Evolutionary conservation across 306 rosid genomes (phyloP).

Genomic region (Lathyrus aphaca): DNA sequence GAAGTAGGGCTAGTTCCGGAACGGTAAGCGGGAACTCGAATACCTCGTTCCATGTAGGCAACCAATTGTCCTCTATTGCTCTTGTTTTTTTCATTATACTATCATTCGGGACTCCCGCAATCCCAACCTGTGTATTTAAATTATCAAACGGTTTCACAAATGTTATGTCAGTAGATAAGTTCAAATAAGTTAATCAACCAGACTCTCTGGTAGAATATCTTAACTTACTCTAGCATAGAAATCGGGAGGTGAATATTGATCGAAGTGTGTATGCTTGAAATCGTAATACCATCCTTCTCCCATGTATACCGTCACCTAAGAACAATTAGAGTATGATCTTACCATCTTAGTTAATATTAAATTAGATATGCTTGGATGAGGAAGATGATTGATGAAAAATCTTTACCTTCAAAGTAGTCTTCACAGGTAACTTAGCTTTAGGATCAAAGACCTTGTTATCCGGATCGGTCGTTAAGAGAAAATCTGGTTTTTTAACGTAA

Average conservation of each 20-base stretch:
- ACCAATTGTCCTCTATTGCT: constrained; percentile 87
- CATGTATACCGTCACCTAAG: constrained; percentile 84
- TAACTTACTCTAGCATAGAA: constrained; percentile 88
- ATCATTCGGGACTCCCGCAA: constrained; percentile 91
- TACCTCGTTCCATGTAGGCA: constrained; percentile 79
- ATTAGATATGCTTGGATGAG: constrained; percentile 2
- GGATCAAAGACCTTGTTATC: constrained; percentile 76
- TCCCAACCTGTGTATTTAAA: constrained; percentile 73
- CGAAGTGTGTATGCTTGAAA: constrained; percentile 81
- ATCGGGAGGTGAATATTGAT: constrained; percentile 94
- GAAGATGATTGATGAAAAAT: constrained; percentile 25
- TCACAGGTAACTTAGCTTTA: constrained; percentile 56
- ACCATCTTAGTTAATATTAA: constrained; percentile 29
- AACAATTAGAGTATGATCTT: constrained; percentile 34
- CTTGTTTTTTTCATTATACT: constrained; percentile 70
- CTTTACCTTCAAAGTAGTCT: constrained; percentile 76
- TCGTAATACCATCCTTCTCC: constrained; percentile 98
- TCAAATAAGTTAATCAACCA: background rate
- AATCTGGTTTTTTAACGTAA: constrained; percentile 91
- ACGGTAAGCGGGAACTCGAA: constrained; percentile 75
- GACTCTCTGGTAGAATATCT: constrained; percentile 7
- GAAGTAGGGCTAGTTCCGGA: constrained; percentile 87
- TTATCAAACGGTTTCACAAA: background rate
- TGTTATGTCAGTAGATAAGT: background rate
- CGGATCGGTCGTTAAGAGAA: constrained; percentile 57